Base-by-base conservation (phyloP, 2,329 filamentous ascomycete species). In the Aspergillus ustus region DNA sequence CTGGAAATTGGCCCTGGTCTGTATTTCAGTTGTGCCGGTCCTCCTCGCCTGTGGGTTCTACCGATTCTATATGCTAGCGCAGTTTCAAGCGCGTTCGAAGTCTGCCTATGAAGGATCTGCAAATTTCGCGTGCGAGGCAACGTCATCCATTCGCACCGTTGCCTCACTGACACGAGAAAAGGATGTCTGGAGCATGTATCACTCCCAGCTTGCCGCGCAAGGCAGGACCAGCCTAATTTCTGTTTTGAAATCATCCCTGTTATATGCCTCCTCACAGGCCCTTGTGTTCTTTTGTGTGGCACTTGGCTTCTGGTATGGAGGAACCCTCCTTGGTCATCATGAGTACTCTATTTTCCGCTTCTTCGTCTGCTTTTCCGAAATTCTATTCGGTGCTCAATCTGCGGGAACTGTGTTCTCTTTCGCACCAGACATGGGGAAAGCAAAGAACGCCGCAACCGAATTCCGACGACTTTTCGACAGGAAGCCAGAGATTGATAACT, bases 261-360 rank as follows among this genome's bases (percentile, higher is more conserved):
- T 97, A 5, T 98, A 96, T 72, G 92, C 93, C 0, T 85, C 88
- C 1, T 91, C 92, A 0, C 93, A 97, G 78, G 93, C 91, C 0
- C 81, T 96, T 61, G 87, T 91, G 63, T 96, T 96, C 79, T 82
- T 93, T 51, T 92, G 89, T 67, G 89, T 95, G 62, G 93, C 93
- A 0, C 86, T 97, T 4, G 92, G 91, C 2, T 97, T 97, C 82
- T 97, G 92, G 92, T 97, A 95, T 70, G 93, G 93, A 63, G 91
- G 92, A 29, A 90, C 84, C 0, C 81, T 95, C 34, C 89, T 97
- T 57, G 88, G 85, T 22, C 84, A 84, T 60, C 72, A 78, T 52
- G 91, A 96, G 73, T 94, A 95, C 75, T 76, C 78, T 66, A 84
- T 92, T 70, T 94, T 94, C 76, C 90, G 93, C 68, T 98, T 98